Base-by-base conservation (phyloP, 1,284 basidiomycete species). In the Melanopsichium pennsylvanicum region DNA sequence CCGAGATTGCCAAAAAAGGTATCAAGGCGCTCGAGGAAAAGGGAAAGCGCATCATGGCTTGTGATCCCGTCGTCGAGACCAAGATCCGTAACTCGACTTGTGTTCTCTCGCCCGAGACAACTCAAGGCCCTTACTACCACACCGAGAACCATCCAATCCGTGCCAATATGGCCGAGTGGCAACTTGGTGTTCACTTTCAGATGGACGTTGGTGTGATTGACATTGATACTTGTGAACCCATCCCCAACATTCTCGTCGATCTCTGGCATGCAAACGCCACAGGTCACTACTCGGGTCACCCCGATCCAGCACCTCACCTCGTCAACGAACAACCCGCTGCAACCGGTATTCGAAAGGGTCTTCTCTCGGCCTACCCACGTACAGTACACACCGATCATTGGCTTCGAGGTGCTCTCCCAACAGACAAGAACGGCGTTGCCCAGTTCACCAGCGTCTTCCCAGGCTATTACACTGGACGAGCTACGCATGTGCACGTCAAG, bases 121-220 rank as follows among this genome's bases (percentile, higher is more conserved):
- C 82, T 2, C 81, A 83, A 55, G 84, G 84, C 1, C 84, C 84
- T 6, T 85, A 85, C 77, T 85, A 84, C 69, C 84, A 84, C 76
- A 68, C 66, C 29, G 78, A 74, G 42, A 80, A 82, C 10, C 82
- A 86, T 81, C 83, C 82, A 25, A 80, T 87, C 46, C 84, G 85
- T 26, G 74, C 81, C 46, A 84, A 87, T 80, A 82, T 87, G 71
- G 84, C 83, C 25, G 86, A 86, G 55, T 81, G 83, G 64, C 83
- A 86, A 78, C 74, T 84, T 15, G 86, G 86, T 44, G 76, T 87
- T 7, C 77, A 82, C 26, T 82, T 87, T 70, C 62, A 70, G 52
- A 84, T 89, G 61, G 87, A 90, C 69, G 87, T 90, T 34, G 88
- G 88, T 26, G 86, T 89, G 8, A 88, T 90, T 54, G 88, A 90